A percentile compares a stretch with the other conserved stretches of the same genome.
Conservation (phyloP, 495 filamentous ascomycete species). For the Thermothielavioides terrestris region DNA sequence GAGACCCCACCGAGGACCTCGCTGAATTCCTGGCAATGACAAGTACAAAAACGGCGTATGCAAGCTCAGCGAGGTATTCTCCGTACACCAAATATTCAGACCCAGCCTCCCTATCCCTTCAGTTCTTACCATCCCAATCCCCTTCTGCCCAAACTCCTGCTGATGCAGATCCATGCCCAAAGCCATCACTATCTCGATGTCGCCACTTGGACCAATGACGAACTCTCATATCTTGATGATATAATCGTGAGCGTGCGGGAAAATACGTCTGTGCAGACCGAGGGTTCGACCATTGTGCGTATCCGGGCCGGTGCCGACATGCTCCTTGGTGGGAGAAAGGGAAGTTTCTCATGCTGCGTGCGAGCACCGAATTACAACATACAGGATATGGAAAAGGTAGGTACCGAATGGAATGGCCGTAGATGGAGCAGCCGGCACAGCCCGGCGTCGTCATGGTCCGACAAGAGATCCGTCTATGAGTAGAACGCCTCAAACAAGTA, state of each 20-base stretch:
- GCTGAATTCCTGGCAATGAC: too few species aligned
- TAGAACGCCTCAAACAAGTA: constrained; percentile 79
- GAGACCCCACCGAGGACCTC: too few species aligned
- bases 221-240: background rate
- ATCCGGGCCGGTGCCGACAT: background rate
- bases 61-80: background rate
- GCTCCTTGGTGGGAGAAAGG: constrained; percentile 1
- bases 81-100: too few species aligned
- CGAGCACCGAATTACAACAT: constrained; percentile 16
- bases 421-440: constrained; percentile 10
- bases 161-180: background rate
- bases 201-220: background rate
- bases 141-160: constrained; percentile 3
- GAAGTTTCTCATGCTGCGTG: constrained; percentile 4
- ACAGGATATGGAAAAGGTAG: constrained; percentile 1
- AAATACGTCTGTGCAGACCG: too few species aligned
- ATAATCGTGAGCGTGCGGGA: too few species aligned
- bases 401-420: background rate
- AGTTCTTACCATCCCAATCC: background rate
- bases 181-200: background rate
- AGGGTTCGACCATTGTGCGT: too few species aligned
- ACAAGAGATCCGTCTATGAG: constrained; percentile 19
- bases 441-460: constrained; percentile 1
- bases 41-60: background rate
- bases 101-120: too few species aligned